These are phyloP conservation scores for Clavulina sp. DNA, from an alignment of 768 basidiomycete genomes.

Conservation along the genomic window DNA sequence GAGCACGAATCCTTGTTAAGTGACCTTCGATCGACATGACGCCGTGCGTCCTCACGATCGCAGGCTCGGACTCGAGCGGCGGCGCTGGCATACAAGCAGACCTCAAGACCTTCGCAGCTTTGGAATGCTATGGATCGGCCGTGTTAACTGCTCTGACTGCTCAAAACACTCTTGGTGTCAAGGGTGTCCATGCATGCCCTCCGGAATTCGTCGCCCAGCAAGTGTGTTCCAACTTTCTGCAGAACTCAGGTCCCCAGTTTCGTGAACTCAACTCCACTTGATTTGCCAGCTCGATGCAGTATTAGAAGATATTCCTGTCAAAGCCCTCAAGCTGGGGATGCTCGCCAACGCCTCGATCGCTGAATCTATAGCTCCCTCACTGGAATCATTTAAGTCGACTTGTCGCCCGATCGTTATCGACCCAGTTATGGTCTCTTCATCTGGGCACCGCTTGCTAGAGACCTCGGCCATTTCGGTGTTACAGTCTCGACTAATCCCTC, in stretches of 20 bases:
- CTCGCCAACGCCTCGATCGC: conserved; percentile 44
- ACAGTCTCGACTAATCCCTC: conserved; percentile 46
- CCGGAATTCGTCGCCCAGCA: conserved; percentile 59
- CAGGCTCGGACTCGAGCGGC: conserved; percentile 67
- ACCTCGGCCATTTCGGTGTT: conserved; percentile 45
- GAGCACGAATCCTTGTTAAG: too few species aligned
- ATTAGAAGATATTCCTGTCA: conserved; percentile 49
- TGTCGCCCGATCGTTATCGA: conserved; percentile 55
- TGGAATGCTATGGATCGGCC: conserved; percentile 62
- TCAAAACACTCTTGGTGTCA: conserved; percentile 77
- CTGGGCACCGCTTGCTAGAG: conserved; percentile 62
- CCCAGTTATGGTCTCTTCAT: conserved; percentile 84
- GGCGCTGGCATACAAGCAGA: conserved; percentile 92
- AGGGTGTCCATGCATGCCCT: conserved; percentile 49
- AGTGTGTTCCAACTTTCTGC: conserved; percentile 24
- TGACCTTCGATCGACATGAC: too few species aligned
- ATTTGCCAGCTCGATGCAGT: conserved; percentile 45
- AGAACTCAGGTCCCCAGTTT: background rate
- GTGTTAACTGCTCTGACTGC: conserved; percentile 76
- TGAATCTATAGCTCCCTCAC: conserved; percentile 30
- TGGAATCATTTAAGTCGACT: conserved; percentile 27
- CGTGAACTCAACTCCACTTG: background rate
- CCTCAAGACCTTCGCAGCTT: conserved; percentile 66
- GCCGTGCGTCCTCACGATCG: conserved; percentile 61
- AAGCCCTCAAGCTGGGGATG: conserved; percentile 84